Evolutionary conservation across 352 stramenopile species (phyloP).

Genomic region (Globisporangium radiosum): DNA sequence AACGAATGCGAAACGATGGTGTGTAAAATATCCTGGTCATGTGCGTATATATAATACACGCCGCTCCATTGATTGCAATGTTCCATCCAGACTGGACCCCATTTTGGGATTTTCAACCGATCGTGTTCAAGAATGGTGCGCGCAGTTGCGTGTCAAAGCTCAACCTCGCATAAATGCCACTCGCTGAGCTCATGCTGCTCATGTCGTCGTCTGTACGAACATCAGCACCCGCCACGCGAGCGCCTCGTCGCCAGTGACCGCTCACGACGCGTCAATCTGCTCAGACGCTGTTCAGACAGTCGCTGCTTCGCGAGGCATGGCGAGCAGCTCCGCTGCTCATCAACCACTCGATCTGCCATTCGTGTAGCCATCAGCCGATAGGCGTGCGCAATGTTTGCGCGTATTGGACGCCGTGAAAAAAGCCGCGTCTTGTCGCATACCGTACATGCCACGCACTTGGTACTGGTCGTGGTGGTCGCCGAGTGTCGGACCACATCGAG

Average conservation of each 20-base stretch:
- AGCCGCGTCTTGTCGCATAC: neutral
- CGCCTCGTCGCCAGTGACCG: too few relatives aligned
- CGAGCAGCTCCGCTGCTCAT: neutral
- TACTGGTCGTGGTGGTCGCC: neutral
- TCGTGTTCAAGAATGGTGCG: too few relatives aligned
- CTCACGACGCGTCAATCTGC: too few relatives aligned
- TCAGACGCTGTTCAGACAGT: neutral
- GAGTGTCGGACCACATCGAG: neutral
- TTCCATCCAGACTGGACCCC: too few relatives aligned
- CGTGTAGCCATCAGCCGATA: neutral
- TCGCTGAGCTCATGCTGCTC: neutral
- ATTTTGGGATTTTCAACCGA: too few relatives aligned
- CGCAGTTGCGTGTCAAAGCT: too few relatives aligned
- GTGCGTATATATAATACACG: too few relatives aligned
- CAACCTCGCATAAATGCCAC: neutral
- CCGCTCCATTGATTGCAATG: too few relatives aligned
- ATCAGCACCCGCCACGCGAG: too few relatives aligned
- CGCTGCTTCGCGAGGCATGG: neutral
- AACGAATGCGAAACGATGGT: neutral
- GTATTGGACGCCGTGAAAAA: neutral
- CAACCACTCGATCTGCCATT: too few relatives aligned
- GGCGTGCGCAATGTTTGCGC: neutral
- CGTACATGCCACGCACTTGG: neutral
- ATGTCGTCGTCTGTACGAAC: neutral
- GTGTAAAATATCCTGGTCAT: too few relatives aligned